Percentiles rank a stretch among this genome's conserved stretches.
These are phyloP conservation scores for Elaeis guineensis DNA, from an alignment of 176 grass and related monocot species.

Conservation along the genomic window DNA sequence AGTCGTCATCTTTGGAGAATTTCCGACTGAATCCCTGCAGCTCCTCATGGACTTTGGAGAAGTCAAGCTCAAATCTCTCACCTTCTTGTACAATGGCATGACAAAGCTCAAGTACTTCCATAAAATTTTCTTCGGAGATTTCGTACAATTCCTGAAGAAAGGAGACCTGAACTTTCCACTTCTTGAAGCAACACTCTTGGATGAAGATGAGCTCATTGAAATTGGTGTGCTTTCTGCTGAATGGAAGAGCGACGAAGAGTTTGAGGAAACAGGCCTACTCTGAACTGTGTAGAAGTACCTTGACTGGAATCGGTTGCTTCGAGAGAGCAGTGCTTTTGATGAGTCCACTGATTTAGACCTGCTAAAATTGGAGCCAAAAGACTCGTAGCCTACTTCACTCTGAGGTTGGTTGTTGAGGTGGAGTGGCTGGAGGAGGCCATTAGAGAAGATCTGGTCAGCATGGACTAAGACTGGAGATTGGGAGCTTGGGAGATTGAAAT, in stretches of 20 bases:
- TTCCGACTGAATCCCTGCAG: constrained; percentile 1
- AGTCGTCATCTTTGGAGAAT: not conserved
- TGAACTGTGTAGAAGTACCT: not conserved
- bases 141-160: constrained; percentile 5
- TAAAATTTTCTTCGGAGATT: constrained; percentile 56
- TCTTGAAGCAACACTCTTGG: not conserved
- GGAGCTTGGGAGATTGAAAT: constrained; percentile 22
- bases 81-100: constrained; percentile 65
- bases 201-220: not conserved
- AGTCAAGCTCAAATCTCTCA: constrained; percentile 32
- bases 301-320: too few species aligned
- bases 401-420: not conserved
- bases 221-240: constrained; percentile 73
- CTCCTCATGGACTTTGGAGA: not conserved
- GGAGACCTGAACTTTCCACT: not conserved
- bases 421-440: constrained; percentile 27
- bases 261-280: constrained; percentile 5
- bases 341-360: too few species aligned
- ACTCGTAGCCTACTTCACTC: too few species aligned
- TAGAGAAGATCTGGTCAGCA: constrained; percentile 39
- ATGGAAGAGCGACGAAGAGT: constrained; percentile 63
- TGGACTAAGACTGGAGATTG: constrained; percentile 19
- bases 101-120: constrained; percentile 70
- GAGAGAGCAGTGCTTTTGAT: too few species aligned
- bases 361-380: too few species aligned